These are phyloP conservation scores for Chaetomium fimeti DNA, from an alignment of 495 filamentous ascomycete species.

Conservation along the genomic window DNA sequence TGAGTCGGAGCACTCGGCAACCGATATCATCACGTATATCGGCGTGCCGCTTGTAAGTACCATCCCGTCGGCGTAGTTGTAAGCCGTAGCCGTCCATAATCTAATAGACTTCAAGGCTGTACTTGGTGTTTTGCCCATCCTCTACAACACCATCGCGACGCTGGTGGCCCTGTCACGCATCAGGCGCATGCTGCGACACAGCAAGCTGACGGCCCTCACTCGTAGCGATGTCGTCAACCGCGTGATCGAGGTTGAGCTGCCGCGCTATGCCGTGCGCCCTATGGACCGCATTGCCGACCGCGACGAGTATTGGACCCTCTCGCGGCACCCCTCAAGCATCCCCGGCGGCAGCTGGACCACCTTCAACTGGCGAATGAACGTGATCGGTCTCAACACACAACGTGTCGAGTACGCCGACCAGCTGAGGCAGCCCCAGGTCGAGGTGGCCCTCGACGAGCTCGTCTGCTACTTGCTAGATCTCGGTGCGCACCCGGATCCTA, in stretches of 20 bases:
- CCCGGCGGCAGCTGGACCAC: slow-evolving; percentile 62
- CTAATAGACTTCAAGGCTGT: slow-evolving; percentile 43
- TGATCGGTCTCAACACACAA: slow-evolving; percentile 59
- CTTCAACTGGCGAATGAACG: slow-evolving; percentile 62
- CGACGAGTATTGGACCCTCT: slow-evolving; percentile 56
- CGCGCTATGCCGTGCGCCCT: slow-evolving; percentile 60
- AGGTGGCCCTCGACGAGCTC: slow-evolving; percentile 61
- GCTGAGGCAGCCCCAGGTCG: slow-evolving; percentile 62
- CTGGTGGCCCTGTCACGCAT: slow-evolving; percentile 57
- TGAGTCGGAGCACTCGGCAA: slow-evolving; percentile 28
- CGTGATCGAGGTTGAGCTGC: slow-evolving; percentile 65
- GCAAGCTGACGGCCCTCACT: slow-evolving; percentile 55
- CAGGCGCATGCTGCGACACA: slow-evolving; percentile 53
- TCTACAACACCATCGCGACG: slow-evolving; percentile 58
- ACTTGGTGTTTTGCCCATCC: slow-evolving; percentile 64
- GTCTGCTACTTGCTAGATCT: slow-evolving; percentile 61
- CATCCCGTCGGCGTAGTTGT: no score
- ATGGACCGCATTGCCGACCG: slow-evolving; percentile 52
- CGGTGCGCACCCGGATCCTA: slow-evolving; percentile 58
- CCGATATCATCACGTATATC: slow-evolving; percentile 53
- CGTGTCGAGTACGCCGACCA: slow-evolving; percentile 65
- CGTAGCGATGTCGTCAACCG: slow-evolving; percentile 62
- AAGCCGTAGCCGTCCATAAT: not conserved
- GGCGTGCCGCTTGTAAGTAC: slow-evolving; percentile 53
- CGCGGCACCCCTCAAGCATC: slow-evolving; percentile 47